These are phyloP conservation scores for Colletotrichum sp. DNA, from an alignment of 2,329 filamentous ascomycete genomes.

Conservation along the genomic window DNA sequence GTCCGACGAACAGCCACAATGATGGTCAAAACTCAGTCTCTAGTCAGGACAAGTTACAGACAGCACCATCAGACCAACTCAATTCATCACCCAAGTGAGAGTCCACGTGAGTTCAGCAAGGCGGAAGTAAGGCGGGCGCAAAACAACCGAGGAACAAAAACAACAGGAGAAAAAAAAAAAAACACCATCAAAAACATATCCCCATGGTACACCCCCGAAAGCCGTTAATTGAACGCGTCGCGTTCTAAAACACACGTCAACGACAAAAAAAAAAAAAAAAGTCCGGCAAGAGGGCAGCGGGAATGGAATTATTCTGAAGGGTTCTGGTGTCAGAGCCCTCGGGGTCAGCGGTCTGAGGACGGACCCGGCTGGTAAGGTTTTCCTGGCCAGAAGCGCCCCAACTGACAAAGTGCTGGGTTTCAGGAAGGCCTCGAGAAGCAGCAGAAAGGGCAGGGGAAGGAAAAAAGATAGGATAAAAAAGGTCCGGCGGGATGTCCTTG, in stretches of 20 bases:
- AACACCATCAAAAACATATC: not conserved
- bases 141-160: not conserved
- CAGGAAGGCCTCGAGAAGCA: not conserved
- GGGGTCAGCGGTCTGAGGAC: not conserved
- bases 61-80: conserved; percentile 14
- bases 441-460: not conserved
- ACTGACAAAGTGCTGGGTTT: conserved; percentile 11
- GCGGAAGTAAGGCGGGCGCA: not conserved
- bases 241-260: not conserved
- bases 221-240: not conserved
- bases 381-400: not conserved
- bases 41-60: not conserved
- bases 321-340: not conserved
- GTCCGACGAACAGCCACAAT: not conserved
- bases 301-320: not conserved
- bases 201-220: not conserved
- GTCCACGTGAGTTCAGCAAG: not conserved
- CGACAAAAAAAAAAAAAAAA: not conserved
- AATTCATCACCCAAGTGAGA: not conserved
- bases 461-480: not conserved
- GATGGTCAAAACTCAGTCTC: not conserved
- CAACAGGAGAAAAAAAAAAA: not conserved
- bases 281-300: not conserved
- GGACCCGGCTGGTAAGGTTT: not conserved
- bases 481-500: not conserved